phyloP scores from a whole-genome alignment of 257 asterid genomes.

The Echium plantagineum region DNA sequence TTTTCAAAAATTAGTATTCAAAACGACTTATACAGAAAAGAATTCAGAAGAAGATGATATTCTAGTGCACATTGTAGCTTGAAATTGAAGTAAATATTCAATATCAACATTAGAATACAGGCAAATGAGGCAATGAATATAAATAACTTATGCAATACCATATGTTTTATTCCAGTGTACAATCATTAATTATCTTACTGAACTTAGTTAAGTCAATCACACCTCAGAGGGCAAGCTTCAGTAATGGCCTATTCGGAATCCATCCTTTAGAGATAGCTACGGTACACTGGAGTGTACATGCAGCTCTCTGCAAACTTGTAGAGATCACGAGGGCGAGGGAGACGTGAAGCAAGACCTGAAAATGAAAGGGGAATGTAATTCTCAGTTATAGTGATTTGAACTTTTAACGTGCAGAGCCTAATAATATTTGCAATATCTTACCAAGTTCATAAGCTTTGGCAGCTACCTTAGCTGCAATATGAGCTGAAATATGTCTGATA shows the following conservation, averaged over 20 bases:
- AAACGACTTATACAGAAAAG: too few species aligned
- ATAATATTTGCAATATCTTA: slow-evolving; percentile 17
- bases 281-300: slow-evolving; percentile 88
- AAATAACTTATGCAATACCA: background rate
- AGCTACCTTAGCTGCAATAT: slow-evolving; percentile 86
- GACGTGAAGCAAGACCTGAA: slow-evolving; percentile 74
- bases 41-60: too few species aligned
- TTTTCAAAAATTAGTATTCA: too few species aligned
- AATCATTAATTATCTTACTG: too few species aligned
- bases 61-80: too few species aligned
- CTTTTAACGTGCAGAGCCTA: background rate
- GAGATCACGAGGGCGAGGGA: slow-evolving; percentile 81
- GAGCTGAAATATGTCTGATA: slow-evolving; percentile 77
- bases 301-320: slow-evolving; percentile 75
- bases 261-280: slow-evolving; percentile 41
- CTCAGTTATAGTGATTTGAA: background rate
- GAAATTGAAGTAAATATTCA: too few species aligned
- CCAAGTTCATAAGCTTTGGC: slow-evolving; percentile 93
- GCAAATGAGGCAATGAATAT: background rate
- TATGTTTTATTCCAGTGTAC: background rate
- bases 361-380: background rate
- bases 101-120: background rate
- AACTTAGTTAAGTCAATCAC: background rate
- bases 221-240: background rate
- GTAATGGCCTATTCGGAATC: background rate